Percentiles rank a stretch among this genome's conserved stretches.
phyloP scores from a whole-genome alignment of 2,329 filamentous ascomycete species.

The Pseudophaeomoniella oleicola region DNA sequence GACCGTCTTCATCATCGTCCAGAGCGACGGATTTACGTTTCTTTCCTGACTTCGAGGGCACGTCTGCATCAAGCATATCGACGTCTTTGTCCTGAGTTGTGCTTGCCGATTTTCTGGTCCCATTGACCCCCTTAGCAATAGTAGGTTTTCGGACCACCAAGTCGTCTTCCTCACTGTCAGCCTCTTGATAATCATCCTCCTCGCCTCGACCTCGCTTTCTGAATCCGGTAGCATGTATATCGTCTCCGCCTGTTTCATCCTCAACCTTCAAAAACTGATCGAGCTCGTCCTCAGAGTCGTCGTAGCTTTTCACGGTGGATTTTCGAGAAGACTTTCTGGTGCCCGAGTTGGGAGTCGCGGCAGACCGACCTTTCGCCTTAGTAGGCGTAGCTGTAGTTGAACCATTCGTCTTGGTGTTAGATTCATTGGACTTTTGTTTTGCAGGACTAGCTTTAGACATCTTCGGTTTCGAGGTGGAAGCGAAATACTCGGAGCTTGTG shows the following conservation, averaged over 20 bases:
- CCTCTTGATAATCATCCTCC: conserved; percentile 55
- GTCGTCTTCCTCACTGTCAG: conserved; percentile 34
- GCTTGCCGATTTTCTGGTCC: conserved; percentile 5
- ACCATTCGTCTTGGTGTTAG: conserved; percentile 6
- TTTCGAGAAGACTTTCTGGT: conserved; percentile 14
- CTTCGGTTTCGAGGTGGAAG: conserved; percentile 37
- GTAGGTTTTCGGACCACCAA: conserved; percentile 30
- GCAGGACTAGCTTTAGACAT: conserved; percentile 13
- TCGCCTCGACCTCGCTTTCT: conserved; percentile 51
- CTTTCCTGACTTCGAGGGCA: conserved; percentile 15
- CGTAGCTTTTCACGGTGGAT: conserved; percentile 18
- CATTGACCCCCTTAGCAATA: conserved; percentile 21
- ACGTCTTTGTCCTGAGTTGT: conserved; percentile 15
- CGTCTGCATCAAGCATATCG: conserved; percentile 13
- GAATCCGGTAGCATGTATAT: conserved; percentile 66
- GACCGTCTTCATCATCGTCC: conserved; percentile 36
- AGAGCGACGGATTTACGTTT: conserved; percentile 45
- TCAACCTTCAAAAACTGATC: conserved; percentile 52
- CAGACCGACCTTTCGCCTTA: conserved; percentile 17
- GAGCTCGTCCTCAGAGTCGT: conserved; percentile 31
- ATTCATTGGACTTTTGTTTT: conserved; percentile 8
- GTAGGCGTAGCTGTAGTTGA: conserved; percentile 14
- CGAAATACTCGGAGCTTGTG: conserved; percentile 50
- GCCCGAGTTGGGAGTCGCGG: conserved; percentile 1
- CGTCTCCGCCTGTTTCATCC: conserved; percentile 55